Evolutionary conservation across 495 filamentous ascomycete species (phyloP).

Genomic region (Tirmania nivea): DNA sequence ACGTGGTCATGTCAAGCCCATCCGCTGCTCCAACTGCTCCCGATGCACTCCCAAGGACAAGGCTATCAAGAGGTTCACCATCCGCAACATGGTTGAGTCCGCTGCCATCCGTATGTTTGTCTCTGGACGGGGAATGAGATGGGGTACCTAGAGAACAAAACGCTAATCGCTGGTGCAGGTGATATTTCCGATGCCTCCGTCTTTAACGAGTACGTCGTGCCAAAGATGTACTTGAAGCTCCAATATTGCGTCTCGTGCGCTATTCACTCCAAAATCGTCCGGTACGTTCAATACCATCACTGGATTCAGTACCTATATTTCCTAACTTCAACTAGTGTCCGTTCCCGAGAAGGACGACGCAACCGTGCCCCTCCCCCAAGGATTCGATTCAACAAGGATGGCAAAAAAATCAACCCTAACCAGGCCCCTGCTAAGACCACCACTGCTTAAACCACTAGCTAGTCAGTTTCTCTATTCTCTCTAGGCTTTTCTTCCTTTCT

Average conservation of each 20-base stretch:
- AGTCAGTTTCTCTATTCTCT: not conserved
- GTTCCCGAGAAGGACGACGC: conserved; percentile 86
- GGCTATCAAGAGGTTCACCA: conserved; percentile 99
- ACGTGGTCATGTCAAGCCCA: conserved; percentile 97
- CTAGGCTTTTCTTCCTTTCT: too few species aligned
- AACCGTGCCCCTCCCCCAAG: conserved; percentile 95
- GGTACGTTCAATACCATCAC: conserved; percentile 40
- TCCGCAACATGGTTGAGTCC: conserved; percentile 99
- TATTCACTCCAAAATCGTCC: conserved; percentile 99
- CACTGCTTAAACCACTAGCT: not conserved
- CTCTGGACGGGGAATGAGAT: not conserved
- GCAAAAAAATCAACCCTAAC: conserved; percentile 97
- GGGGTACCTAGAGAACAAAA: not conserved
- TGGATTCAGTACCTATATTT: not conserved
- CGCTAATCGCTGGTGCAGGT: conserved; percentile 33
- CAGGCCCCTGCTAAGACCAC: conserved; percentile 43
- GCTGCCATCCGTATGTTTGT: conserved; percentile 87
- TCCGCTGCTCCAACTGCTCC: conserved; percentile 99
- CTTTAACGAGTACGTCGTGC: conserved; percentile 95
- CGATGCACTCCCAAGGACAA: conserved; percentile 99
- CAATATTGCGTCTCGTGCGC: conserved; percentile 99
- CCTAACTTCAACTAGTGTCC: conserved; percentile 42
- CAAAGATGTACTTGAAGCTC: conserved; percentile 99
- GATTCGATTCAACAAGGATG: conserved; percentile 99
- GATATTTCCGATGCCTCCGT: conserved; percentile 99